These are phyloP conservation scores for Leptodontidium sp. DNA, from an alignment of 2,329 filamentous ascomycete genomes.

Conservation along the genomic window DNA sequence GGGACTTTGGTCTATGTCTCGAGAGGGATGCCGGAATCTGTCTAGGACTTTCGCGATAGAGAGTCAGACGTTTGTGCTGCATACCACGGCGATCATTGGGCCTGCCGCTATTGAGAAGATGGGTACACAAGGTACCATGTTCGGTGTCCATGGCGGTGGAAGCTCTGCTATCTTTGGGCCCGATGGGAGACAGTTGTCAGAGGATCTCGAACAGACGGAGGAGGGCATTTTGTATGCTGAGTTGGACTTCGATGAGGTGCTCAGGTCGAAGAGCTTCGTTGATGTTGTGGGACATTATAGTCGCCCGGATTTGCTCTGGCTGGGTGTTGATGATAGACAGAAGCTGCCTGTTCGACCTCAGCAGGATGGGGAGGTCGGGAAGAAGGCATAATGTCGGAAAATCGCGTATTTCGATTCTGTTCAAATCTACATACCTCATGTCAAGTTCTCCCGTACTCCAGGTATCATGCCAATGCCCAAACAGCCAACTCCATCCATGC, in stretches of 20 bases:
- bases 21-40: constrained; percentile 54
- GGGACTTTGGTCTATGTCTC: constrained; percentile 36
- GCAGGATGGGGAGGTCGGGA: constrained; percentile 11
- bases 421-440: constrained; percentile 1
- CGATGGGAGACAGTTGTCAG: constrained; percentile 53
- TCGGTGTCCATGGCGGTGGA: constrained; percentile 54
- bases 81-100: constrained; percentile 62
- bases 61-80: constrained; percentile 62
- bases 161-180: constrained; percentile 62
- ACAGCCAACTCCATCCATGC: constrained; percentile 5
- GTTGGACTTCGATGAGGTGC: constrained; percentile 34
- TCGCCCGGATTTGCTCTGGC: constrained; percentile 39
- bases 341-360: constrained; percentile 24
- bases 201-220: constrained; percentile 56
- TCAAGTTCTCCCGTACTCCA: constrained; percentile 6
- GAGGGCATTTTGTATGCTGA: constrained; percentile 62
- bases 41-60: constrained; percentile 65
- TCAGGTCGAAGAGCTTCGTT: constrained; percentile 35
- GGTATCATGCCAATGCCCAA: constrained; percentile 21
- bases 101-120: constrained; percentile 56
- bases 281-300: constrained; percentile 38
- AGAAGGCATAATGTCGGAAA: background rate
- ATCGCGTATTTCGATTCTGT: background rate
- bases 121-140: constrained; percentile 42
- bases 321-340: constrained; percentile 34